Base-by-base conservation (phyloP, 441 rosid genomes). In the Omphalea diandra region DNA sequence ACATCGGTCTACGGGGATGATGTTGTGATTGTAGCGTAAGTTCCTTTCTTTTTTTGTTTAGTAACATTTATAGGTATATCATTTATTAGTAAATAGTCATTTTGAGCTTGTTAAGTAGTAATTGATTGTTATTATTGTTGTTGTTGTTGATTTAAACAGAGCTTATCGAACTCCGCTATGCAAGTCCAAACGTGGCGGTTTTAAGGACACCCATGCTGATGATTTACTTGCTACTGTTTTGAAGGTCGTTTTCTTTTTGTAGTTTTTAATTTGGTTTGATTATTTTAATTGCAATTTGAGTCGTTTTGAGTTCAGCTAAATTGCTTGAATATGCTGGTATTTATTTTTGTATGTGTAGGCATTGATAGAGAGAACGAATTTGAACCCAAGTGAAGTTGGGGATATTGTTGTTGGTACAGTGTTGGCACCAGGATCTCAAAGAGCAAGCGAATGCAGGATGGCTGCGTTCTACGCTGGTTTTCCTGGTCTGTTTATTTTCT, bases 391-490 rank as follows among this genome's bases (percentile, higher is more conserved):
- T 77, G 98, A 94, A 73, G 91, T 94, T 18, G 99, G 99, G 47
- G 99, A 94, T 79, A 94, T 94, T 83, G 93, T 94, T 2, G 97
- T 94, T 67, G 99, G 99, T 64, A 83, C 99, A 4, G 99, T 94
- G 52, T 66, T 95, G 84, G 98, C 96, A 12, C 91, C 97, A 0
- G 99, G 96, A 33, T 90, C 99, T 65, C 91, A 85, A 77, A 83
- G 99, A 74, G 99, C 96, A 0, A 86, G 89, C 14, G 98, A 95
- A 76, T 95, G 97, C 84, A 84, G 95, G 83, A 95, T 95, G 97
- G 86, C 98, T 81, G 95, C 99, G 49, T 95, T 95, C 80, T 95
- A 89, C 60, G 99, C 99, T 24, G 98, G 99, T 70, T 88, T 95
- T 83, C 99, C 98, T 73, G 99, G 99, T 93, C 76, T 38, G 11